Percentiles rank a stretch among this genome's conserved stretches.
Conservation (phyloP, 164 flowering plant genomes). For the Vitis riparia region DNA sequence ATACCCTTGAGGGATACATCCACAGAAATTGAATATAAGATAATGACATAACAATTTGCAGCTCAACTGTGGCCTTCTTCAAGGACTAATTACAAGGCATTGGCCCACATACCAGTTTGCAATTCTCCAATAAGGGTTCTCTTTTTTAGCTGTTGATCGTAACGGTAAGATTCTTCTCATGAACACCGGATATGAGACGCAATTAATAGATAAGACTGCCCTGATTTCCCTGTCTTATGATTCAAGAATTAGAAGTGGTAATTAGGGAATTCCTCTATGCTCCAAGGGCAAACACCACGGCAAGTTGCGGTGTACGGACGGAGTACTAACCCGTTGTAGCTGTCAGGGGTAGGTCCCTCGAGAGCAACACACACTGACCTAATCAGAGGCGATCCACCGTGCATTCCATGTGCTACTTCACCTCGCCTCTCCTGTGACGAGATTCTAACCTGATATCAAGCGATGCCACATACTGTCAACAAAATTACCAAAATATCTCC, state of each 20-base stretch:
- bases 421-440: background rate
- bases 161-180: too few species aligned
- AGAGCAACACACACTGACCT: constrained; percentile 23
- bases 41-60: too few species aligned
- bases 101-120: too few species aligned
- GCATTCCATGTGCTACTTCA: constrained; percentile 17
- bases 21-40: background rate
- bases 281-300: background rate
- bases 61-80: too few species aligned
- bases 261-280: too few species aligned
- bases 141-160: too few species aligned
- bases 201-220: too few species aligned
- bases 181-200: too few species aligned
- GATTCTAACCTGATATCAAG: background rate
- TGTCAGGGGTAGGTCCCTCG: constrained; percentile 9
- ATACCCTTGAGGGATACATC: background rate
- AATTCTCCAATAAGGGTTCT: too few species aligned
- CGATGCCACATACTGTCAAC: background rate
- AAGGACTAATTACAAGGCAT: too few species aligned
- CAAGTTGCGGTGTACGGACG: constrained; percentile 5
- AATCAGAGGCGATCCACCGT: constrained; percentile 5
- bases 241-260: too few species aligned
- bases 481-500: background rate
- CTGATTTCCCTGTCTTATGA: too few species aligned
- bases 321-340: constrained; percentile 16